Conservation (phyloP, 202 grass and related monocot genomes). For the Hordeum pubiflorum region DNA sequence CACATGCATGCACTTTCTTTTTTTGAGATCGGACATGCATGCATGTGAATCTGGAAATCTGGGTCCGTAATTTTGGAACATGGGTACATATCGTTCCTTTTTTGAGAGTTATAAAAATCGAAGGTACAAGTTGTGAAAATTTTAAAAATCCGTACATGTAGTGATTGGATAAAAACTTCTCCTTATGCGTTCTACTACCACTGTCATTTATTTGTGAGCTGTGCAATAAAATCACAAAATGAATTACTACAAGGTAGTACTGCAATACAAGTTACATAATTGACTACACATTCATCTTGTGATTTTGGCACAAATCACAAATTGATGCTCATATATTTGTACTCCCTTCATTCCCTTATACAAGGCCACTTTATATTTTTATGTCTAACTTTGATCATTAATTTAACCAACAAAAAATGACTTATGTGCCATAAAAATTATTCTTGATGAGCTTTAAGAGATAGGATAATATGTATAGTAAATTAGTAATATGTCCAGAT, state of each 20-base stretch:
- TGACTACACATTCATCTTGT: background rate
- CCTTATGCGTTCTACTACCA: background rate
- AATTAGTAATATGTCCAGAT: background rate
- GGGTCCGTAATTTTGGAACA: too few species aligned
- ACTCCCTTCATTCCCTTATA: too few species aligned
- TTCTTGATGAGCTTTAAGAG: background rate
- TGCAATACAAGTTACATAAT: background rate
- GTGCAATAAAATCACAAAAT: background rate
- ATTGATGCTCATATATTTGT: background rate
- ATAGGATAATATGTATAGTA: background rate
- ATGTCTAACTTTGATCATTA: too few species aligned
- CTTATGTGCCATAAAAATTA: too few species aligned
- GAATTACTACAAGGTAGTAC: background rate
- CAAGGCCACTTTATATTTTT: too few species aligned
- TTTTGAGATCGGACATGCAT: background rate
- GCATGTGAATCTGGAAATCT: too few species aligned
- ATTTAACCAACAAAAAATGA: too few species aligned
- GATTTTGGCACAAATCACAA: background rate
- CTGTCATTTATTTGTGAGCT: background rate
- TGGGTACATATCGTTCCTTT: background rate
- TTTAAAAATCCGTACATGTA: background rate
- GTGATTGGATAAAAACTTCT: background rate
- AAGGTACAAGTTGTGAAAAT: background rate
- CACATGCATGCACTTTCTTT: background rate
- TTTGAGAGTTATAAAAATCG: background rate